These are phyloP conservation scores for Pleurotus pulmonarius DNA, from an alignment of 768 basidiomycete species.

Conservation along the genomic window DNA sequence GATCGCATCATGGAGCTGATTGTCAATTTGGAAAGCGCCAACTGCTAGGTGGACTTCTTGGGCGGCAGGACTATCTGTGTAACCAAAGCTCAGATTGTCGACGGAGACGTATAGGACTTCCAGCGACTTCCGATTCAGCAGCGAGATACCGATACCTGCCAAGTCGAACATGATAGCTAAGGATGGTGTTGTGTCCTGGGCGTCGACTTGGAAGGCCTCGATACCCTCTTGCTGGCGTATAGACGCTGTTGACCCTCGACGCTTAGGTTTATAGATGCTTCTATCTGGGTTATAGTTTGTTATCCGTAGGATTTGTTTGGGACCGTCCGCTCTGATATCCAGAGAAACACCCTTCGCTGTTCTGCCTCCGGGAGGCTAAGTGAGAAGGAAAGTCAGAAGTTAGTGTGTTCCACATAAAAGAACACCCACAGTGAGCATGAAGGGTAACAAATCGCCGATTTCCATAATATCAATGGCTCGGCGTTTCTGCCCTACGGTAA, in stretches of 20 bases:
- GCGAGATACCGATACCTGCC: constrained; percentile 88
- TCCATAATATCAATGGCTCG: constrained; percentile 89
- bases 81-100: constrained; percentile 79
- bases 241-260: constrained; percentile 41
- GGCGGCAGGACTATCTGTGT: constrained; percentile 71
- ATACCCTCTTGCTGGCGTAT: constrained; percentile 66
- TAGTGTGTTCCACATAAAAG: background rate
- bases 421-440: constrained; percentile 70
- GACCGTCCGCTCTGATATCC: constrained; percentile 88
- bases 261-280: constrained; percentile 84
- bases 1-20: constrained; percentile 93
- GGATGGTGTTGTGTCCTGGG: constrained; percentile 65
- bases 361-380: constrained; percentile 28
- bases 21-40: constrained; percentile 92
- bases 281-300: constrained; percentile 81
- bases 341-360: constrained; percentile 70
- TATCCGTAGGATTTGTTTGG: constrained; percentile 81
- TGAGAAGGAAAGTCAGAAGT: background rate
- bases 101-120: constrained; percentile 90
- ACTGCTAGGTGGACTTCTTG: constrained; percentile 79
- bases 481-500: constrained; percentile 57
- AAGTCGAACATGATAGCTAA: constrained; percentile 72
- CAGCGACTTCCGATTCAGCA: constrained; percentile 81
- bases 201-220: constrained; percentile 83
- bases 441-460: constrained; percentile 88